A percentile compares a stretch with the other conserved stretches of the same genome.
Evolutionary conservation across 495 filamentous ascomycete species (phyloP).

Genomic region (Aspergillus carlsbadensis): DNA sequence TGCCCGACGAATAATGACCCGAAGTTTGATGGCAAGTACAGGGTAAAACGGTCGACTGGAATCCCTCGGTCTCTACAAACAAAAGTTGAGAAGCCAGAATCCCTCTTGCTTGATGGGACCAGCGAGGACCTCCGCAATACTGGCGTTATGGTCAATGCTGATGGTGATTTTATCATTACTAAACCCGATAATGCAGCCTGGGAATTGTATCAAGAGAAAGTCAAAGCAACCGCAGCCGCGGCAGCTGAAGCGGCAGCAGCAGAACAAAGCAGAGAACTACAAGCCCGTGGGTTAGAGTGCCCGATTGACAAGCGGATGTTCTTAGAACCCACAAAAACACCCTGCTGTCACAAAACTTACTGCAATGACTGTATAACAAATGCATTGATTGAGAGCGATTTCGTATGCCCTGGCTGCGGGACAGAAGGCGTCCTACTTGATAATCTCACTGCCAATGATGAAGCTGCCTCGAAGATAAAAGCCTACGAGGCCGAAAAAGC

Average conservation of each 20-base stretch:
- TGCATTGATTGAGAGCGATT: slow-evolving; percentile 95
- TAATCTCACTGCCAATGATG: slow-evolving; percentile 79
- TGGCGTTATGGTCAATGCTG: slow-evolving; percentile 93
- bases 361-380: slow-evolving; percentile 99
- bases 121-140: slow-evolving; percentile 76
- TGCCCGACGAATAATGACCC: slow-evolving; percentile 98
- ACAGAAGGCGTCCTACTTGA: slow-evolving; percentile 90
- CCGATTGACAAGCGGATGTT: slow-evolving; percentile 95
- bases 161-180: slow-evolving; percentile 94
- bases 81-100: slow-evolving; percentile 85
- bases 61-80: slow-evolving; percentile 92
- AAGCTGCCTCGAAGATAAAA: slow-evolving; percentile 72
- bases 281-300: slow-evolving; percentile 86
- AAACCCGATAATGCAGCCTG: slow-evolving; percentile 92
- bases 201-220: slow-evolving; percentile 94
- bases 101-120: slow-evolving; percentile 67
- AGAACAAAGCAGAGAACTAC: slow-evolving; percentile 74
- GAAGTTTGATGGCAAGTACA: slow-evolving; percentile 84
- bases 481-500: slow-evolving; percentile 72
- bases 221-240: slow-evolving; percentile 76
- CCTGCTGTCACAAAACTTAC: slow-evolving; percentile 95
- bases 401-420: slow-evolving; percentile 88
- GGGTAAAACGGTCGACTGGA: slow-evolving; percentile 92
- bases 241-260: slow-evolving; percentile 66
- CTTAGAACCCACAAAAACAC: slow-evolving; percentile 95